Percentiles rank a stretch among this genome's conserved stretches.
These are phyloP conservation scores for Fomitopsis schrenkii DNA, from an alignment of 1,284 basidiomycete species.

Conservation along the genomic window DNA sequence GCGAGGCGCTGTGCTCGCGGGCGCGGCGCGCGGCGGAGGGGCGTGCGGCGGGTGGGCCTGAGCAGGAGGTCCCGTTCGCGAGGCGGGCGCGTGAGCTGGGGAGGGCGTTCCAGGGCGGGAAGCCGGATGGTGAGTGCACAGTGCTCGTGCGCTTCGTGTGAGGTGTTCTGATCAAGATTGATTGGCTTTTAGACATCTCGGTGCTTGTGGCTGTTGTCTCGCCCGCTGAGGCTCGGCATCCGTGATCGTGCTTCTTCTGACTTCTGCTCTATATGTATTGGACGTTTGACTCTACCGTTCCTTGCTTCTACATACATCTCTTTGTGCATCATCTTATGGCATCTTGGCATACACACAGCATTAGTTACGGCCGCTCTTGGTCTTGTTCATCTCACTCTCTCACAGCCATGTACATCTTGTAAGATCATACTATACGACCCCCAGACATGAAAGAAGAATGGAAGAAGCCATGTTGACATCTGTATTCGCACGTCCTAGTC, in stretches of 20 bases:
- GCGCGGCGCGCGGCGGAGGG: slow-evolving; percentile 58
- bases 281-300: neutral
- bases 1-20: slow-evolving; percentile 69
- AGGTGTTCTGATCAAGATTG: neutral
- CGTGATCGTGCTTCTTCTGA: neutral
- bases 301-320: neutral
- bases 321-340: neutral
- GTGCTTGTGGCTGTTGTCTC: slow-evolving; percentile 37
- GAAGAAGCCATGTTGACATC: neutral
- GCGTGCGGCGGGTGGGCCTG: slow-evolving; percentile 6
- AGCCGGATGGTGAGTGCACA: slow-evolving; percentile 59
- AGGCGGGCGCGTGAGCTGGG: slow-evolving; percentile 63
- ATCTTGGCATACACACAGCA: neutral
- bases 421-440: neutral
- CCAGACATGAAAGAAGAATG: neutral
- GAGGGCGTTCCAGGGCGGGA: slow-evolving; percentile 63
- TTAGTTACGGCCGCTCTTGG: neutral
- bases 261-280: neutral
- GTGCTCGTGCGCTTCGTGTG: slow-evolving; percentile 14
- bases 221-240: slow-evolving; percentile 12
- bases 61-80: slow-evolving; percentile 52
- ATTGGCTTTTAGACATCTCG: slow-evolving; percentile 52
- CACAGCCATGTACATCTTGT: neutral
- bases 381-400: neutral
- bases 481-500: neutral